Evolutionary conservation across 2,329 filamentous ascomycete genomes (phyloP), one percentile per base, ranked within the genome.

Genomic region (Rugonectria rugulosa): DNA sequence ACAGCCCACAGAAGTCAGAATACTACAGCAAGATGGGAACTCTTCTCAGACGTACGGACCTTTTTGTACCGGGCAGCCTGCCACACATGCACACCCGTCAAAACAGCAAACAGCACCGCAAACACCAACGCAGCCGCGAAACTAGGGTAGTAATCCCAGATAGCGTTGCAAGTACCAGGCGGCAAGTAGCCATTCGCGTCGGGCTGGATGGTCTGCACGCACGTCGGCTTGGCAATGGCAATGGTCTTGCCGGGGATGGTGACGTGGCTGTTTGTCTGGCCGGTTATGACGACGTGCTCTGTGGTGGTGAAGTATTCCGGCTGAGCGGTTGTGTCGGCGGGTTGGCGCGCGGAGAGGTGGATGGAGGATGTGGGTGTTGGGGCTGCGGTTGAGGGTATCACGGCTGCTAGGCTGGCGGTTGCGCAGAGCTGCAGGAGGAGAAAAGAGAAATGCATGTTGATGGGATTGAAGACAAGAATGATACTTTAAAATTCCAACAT

Each of bases 171-270:
- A 0, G 59, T 68, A 1, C 70, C 70, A 0, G 72, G 70, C 0
- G 71, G 71, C 1, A 74, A 42, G 27, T 72, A 65, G 6, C 72
- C 72, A 20, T 74, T 73, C 26, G 61, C 56, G 40, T 74, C 72
- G 2, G 71, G 71, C 8, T 62, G 56, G 3, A 71, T 65, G 2
- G 68, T 75, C 50, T 73, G 73, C 1, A 71, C 56, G 55, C 75
- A 77, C 4, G 74, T 77, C 11, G 73, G 74, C 1, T 70, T 37
- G 8, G 60, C 64, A 2, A 74, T 57, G 19, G 66, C 41, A 21
- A 74, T 68, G 2, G 73, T 76, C 24, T 71, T 66, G 4, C 53
- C 70, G 3, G 73, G 66, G 14, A 70, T 57, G 0, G 57, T 66
- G 4, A 68, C 45, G 26, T 62, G 40, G 6, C 41, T 34, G 6